Percentiles rank a stretch among this genome's conserved stretches.
Evolutionary conservation across 2,329 filamentous ascomycete species (phyloP).

Genomic region (Aaosphaeria arxii): DNA sequence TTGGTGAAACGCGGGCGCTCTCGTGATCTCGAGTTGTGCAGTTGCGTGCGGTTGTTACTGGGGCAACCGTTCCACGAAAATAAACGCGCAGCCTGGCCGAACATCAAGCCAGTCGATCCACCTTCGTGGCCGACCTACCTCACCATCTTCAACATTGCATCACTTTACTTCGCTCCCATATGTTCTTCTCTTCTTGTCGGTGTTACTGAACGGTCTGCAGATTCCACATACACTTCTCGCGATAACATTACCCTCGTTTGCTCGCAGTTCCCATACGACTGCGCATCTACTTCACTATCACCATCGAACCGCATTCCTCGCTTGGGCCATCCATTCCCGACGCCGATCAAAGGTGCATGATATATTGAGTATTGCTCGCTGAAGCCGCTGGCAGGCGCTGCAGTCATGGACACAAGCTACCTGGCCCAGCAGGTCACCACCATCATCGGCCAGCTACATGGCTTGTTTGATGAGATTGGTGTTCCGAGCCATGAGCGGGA

Average conservation of each 20-base stretch:
- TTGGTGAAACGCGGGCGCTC: constrained; percentile 17
- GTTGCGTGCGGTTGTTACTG: constrained; percentile 16
- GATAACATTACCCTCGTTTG: not conserved
- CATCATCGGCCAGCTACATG: constrained; percentile 90
- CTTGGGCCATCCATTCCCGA: constrained; percentile 15
- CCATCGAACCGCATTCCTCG: constrained; percentile 15
- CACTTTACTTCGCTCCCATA: constrained; percentile 10
- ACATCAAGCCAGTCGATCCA: not conserved
- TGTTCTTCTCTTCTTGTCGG: constrained; percentile 1
- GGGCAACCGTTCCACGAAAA: constrained; percentile 18
- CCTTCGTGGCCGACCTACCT: not conserved
- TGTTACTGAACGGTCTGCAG: not conserved
- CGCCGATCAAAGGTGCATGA: constrained; percentile 31
- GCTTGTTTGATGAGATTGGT: constrained; percentile 95
- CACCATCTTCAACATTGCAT: constrained; percentile 20
- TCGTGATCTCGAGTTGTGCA: constrained; percentile 14
- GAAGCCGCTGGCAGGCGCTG: constrained; percentile 30
- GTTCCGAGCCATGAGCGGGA: constrained; percentile 93
- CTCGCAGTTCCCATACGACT: not conserved
- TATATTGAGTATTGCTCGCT: constrained; percentile 15
- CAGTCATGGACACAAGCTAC: constrained; percentile 81
- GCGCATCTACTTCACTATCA: not conserved
- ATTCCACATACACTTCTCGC: constrained; percentile 1
- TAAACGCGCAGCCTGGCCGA: constrained; percentile 16
- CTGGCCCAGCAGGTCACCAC: constrained; percentile 92